Base-by-base conservation (phyloP, 257 asterid genomes). In the Oldenlandia corymbosa region DNA sequence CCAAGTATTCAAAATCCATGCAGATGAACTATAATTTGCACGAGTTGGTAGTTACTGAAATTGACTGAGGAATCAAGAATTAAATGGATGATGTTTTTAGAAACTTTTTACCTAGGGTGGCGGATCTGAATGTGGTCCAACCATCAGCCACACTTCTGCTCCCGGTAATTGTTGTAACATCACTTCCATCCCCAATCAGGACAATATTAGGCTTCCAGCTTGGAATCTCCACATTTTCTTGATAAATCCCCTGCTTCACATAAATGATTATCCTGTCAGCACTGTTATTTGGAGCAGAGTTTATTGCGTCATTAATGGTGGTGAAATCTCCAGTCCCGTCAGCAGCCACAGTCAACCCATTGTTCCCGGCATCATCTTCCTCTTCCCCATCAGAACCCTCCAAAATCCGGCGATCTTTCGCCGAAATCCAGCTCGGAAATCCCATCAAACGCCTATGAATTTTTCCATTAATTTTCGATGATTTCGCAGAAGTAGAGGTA, bases 81-180 rank as follows among this genome's bases (percentile, higher is more conserved):
- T 34, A 34, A 34, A 34, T 9, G 4, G 9, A 34, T 4, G 39
- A 34, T 3, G 9, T 34, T 34, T 34, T 34, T 9, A 34, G 39
- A 3, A 34, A 34, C 39, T 34, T 34, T 32, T 77, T 84, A 92
- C 97, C 99, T 1, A 92, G 68, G 7, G 99, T 92, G 5, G 97
- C 97, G 48, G 96, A 84, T 85, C 97, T 78, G 81, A 79, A 92
- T 47, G 99, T 92, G 31, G 99, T 89, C 99, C 99, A 92, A 7
- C 87, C 90, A 68, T 71, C 97, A 26, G 30, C 90, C 0, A 71
- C 95, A 53, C 82, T 87, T 75, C 90, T 82, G 12, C 23, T 70
- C 0, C 90, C 93, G 32, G 72, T 82, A 7, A 92, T 75, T 28
- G 80, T 76, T 17, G 99, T 92, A 10, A 49, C 78, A 53, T 87